Base-by-base conservation (phyloP, 2,329 filamentous ascomycete genomes). In the Sclerotinia subarctica region DNA sequence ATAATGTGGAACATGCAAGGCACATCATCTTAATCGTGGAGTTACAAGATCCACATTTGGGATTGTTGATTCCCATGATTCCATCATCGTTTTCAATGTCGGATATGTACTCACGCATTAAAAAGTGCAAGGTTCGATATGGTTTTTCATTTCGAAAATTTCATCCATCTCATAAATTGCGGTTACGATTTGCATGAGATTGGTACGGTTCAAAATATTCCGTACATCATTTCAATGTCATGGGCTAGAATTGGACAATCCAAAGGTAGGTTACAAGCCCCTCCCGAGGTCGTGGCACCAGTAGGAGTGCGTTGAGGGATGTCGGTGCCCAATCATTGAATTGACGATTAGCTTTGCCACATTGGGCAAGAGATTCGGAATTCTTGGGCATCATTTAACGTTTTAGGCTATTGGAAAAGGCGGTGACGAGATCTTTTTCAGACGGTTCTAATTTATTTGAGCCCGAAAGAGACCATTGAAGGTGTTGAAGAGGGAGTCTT, bases 251-350 rank as follows among this genome's bases (percentile, higher is more conserved):
- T 46, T 63, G 59, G 59, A 63, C 59, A 63, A 51, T 63, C 47
- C 32, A 51, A 63, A 38, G 49, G 47, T 63, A 67, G 47, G 29
- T 42, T 67, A 49, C 35, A 52, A 53, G 57, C 64, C 51, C 67
- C 62, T 64, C 44, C 64, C 66, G 69, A 63, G 64, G 51, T 71
- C 68, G 68, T 73, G 72, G 72, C 72, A 71, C 64, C 62, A 54
- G 67, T 71, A 57, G 51, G 63, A 71, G 63, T 26, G 66, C 58
- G 42, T 32, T 69, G 51, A 46, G 64, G 53, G 35, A 44, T 67
- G 44, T 68, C 58, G 65, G 65, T 67, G 60, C 60, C 69, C 65
- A 71, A 72, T 70, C 59, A 68, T 49, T 57, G 44, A 51, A 58
- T 54, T 64, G 42, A 58, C 46, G 66, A 64, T 53, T n/a, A 66